Evolutionary conservation across 257 asterid genomes (phyloP).

Genomic region (Fraxinus pennsylvanica): DNA sequence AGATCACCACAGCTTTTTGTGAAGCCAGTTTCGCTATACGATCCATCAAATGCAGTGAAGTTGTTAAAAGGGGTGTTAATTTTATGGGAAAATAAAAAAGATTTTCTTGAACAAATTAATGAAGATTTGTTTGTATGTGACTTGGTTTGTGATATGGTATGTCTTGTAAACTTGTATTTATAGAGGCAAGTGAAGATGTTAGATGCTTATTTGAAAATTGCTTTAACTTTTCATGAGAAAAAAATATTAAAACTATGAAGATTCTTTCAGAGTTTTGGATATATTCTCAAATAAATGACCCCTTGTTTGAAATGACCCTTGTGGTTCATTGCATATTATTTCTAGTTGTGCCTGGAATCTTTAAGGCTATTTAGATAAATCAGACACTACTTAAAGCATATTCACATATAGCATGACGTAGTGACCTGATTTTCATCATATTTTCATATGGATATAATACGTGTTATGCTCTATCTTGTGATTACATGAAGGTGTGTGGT

Average conservation of each 20-base stretch:
- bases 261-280: conserved; percentile 20
- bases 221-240: too few relatives aligned
- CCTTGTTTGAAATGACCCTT: conserved; percentile 17
- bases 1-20: conserved; percentile 16
- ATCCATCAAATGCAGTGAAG: conserved; percentile 31
- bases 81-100: background rate
- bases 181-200: background rate
- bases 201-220: background rate
- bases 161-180: background rate
- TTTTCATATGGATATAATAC: background rate
- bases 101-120: background rate
- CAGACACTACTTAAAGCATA: conserved; percentile 22
- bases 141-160: background rate
- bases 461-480: background rate
- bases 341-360: conserved; percentile 5
- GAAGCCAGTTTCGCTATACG: conserved; percentile 33
- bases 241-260: background rate
- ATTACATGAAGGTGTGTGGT: background rate
- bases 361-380: background rate
- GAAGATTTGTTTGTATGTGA: background rate
- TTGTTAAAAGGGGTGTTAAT: background rate
- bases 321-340: background rate
- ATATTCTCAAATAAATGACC: conserved; percentile 14
- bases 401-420: conserved; percentile 8
- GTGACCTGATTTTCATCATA: background rate